Percentiles rank a stretch among this genome's conserved stretches.
phyloP scores from a whole-genome alignment of 495 filamentous ascomycete genomes.

The Penicillium longicatenatum region DNA sequence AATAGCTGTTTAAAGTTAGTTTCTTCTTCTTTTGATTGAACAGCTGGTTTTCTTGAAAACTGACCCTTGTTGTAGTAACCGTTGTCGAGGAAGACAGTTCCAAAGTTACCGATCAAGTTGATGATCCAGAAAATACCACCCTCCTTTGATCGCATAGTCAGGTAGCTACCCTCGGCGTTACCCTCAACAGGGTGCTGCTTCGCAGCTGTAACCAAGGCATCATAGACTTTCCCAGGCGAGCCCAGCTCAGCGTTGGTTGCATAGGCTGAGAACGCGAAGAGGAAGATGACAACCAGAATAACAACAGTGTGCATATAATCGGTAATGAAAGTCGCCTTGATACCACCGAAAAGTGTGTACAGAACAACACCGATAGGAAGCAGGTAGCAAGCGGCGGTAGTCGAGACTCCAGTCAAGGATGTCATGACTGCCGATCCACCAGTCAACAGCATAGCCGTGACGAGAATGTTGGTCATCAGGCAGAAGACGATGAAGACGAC shows the following conservation, averaged over 20 bases:
- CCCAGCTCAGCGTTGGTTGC: constrained; percentile 75
- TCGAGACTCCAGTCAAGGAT: constrained; percentile 82
- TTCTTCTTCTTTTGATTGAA: background rate
- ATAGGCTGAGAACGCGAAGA: constrained; percentile 88
- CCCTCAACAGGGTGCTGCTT: constrained; percentile 75
- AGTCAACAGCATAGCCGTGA: constrained; percentile 90
- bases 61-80: constrained; percentile 83
- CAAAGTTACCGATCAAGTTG: constrained; percentile 73
- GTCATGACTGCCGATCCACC: constrained; percentile 87
- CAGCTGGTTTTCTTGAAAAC: background rate
- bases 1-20: constrained; percentile 57
- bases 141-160: constrained; percentile 86
- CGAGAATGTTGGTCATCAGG: constrained; percentile 79
- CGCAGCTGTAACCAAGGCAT: constrained; percentile 72
- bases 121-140: constrained; percentile 97
- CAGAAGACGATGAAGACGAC: constrained; percentile 80
- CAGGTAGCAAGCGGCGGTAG: constrained; percentile 87
- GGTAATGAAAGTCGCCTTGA: constrained; percentile 76
- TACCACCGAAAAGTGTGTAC: constrained; percentile 78
- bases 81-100: constrained; percentile 80
- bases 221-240: constrained; percentile 79
- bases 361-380: constrained; percentile 82
- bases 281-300: constrained; percentile 84
- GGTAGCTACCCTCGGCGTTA: constrained; percentile 81
- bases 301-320: constrained; percentile 87